phyloP scores from a whole-genome alignment of 2,329 filamentous ascomycete species.

The Calonectria crousiana region DNA sequence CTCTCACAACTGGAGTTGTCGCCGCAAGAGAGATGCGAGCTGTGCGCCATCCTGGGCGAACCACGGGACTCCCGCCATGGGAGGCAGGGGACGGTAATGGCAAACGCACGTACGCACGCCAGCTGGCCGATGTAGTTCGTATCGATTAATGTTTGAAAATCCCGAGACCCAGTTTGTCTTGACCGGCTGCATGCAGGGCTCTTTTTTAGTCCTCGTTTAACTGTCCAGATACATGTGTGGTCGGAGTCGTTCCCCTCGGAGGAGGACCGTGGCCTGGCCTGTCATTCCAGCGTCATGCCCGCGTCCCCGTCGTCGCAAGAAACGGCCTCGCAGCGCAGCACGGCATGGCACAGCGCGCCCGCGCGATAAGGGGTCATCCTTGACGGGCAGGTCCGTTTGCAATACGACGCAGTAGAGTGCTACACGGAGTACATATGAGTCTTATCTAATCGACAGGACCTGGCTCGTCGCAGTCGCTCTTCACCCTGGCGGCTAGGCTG shows the following conservation, averaged over 20 bases:
- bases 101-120: not conserved
- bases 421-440: not conserved
- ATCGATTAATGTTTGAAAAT: constrained; percentile 37
- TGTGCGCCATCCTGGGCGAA: constrained; percentile 16
- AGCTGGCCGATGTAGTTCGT: constrained; percentile 29
- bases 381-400: constrained; percentile 11
- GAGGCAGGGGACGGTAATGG: not conserved
- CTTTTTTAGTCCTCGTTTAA: constrained; percentile 16
- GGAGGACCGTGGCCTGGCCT: not conserved
- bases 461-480: constrained; percentile 3
- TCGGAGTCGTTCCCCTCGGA: not conserved
- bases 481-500: not conserved
- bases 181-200: constrained; percentile 44
- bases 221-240: not conserved
- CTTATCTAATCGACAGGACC: constrained; percentile 11
- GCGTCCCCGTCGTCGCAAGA: not conserved
- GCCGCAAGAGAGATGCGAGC: constrained; percentile 2
- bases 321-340: not conserved
- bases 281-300: not conserved
- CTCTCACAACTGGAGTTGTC: constrained; percentile 2
- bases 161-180: constrained; percentile 28
- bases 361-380: constrained; percentile 10
- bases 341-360: not conserved
- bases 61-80: not conserved
- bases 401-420: constrained; percentile 6